Base-by-base conservation (phyloP, 2,329 filamentous ascomycete species). In the Colletotrichum eremochloae region DNA sequence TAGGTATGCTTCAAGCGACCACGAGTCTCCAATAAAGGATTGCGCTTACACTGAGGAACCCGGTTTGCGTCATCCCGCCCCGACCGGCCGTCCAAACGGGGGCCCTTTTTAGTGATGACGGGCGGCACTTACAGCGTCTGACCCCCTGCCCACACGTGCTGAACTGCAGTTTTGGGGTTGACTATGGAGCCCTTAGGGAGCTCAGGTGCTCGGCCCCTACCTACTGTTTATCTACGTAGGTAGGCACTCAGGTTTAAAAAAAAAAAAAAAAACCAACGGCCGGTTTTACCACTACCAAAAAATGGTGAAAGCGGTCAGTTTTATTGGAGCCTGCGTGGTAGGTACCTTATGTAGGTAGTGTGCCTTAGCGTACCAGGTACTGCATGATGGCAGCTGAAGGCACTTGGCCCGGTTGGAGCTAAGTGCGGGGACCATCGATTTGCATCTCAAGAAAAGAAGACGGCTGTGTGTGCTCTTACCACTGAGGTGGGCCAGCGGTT, bases 21-120 rank as follows among this genome's bases (percentile, higher is more conserved):
- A 31, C 24, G 36, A 42, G 33, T 14, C 36, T 11, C 55, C 36
- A 55, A 60, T 36, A 61, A 48, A 33, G 42, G 33, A 46, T 53
- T 50, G 44, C 29, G 33, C 36, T 20, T 1, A n/a, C n/a, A 29
- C 29, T 18, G 63, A 55, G 67, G 20, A 20, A 53, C 63, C 20
- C 46, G 40, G 46, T 46, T 58, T 72, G 65, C 66, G 56, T 67
- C 68, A 71, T 67, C 44, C 48, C 48, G 44, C 44, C 38, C 55
- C 53, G 48, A 67, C 65, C 14, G 33, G 40, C 48, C 53, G 20
- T 29, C 57, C 38, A 36, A 29, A 40, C 44, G n/a, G 20, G 31
- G 58, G 40, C 7, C 11, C 15, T 5, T 63, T 63, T 56, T 56
- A 48, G 58, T 56, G 50, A 56, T 18, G n/a, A n/a, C 6, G 15